Evolutionary conservation across 139 green algal species (phyloP).

Genomic region (Zygnema cylindricum): DNA sequence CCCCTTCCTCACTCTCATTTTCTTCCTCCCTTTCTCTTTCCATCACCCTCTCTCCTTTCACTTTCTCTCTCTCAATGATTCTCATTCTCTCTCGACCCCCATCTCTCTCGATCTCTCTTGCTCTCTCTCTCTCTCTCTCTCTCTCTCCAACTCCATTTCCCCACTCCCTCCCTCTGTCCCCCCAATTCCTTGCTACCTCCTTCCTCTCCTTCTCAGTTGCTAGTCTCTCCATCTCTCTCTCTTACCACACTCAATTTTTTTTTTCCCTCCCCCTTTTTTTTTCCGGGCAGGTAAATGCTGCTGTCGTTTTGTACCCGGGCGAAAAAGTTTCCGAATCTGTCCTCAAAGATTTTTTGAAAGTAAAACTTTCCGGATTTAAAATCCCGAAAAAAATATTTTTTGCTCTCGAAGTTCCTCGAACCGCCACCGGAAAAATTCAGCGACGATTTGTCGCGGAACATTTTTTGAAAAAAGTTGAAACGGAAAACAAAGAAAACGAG

Average conservation of each 20-base stretch:
- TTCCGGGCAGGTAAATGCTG: slow-evolving; percentile 64
- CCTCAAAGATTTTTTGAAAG: slow-evolving; percentile 62
- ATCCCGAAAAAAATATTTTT: slow-evolving; percentile 72
- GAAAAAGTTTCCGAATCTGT: slow-evolving; percentile 43
- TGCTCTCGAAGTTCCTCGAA: slow-evolving; percentile 77
- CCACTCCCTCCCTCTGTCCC: slow-evolving; percentile 20
- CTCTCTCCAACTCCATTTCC: not conserved
- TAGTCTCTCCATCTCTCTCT: too few species aligned
- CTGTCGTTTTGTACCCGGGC: slow-evolving; percentile 73
- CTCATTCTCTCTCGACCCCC: not conserved
- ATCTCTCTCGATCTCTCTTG: too few species aligned
- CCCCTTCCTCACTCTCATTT: too few species aligned
- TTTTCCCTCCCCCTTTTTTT: not conserved
- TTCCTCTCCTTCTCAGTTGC: not conserved
- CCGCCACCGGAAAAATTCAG: slow-evolving; percentile 86
- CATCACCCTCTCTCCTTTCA: too few species aligned
- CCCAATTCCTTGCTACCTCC: slow-evolving; percentile 3
- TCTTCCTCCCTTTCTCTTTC: too few species aligned
- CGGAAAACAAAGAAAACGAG: too few species aligned
- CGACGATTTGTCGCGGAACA: slow-evolving; percentile 74
- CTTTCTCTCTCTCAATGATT: slow-evolving; percentile 8
- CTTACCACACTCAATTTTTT: too few species aligned
- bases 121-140: too few species aligned
- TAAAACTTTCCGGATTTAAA: slow-evolving; percentile 79
- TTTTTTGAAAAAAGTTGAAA: too few species aligned